A percentile compares a stretch with the other conserved stretches of the same genome.
Conservation (phyloP, 495 filamentous ascomycete genomes). For the Neurospora sp. region DNA sequence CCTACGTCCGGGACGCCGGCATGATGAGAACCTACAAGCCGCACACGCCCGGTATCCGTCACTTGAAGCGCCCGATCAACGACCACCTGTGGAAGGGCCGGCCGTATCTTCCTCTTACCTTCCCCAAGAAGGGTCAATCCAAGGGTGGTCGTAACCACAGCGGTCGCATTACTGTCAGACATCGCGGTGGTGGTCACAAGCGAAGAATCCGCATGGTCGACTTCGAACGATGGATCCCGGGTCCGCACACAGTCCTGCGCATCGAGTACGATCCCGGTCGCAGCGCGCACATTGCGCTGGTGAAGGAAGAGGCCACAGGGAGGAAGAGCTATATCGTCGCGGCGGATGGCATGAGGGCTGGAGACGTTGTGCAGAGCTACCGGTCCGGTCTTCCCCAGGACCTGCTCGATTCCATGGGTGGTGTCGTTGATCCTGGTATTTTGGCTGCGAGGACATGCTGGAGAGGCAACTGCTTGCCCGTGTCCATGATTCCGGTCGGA, state of each 20-base stretch:
- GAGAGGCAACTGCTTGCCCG: constrained; percentile 87
- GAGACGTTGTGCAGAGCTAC: constrained; percentile 86
- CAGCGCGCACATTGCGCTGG: constrained; percentile 82
- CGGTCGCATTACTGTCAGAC: constrained; percentile 75
- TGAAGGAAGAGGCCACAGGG: constrained; percentile 58
- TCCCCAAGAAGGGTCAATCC: constrained; percentile 77
- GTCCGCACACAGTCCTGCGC: constrained; percentile 77
- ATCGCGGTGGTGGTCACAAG: constrained; percentile 85
- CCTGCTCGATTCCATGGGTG: constrained; percentile 81
- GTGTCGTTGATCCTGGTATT: constrained; percentile 84
- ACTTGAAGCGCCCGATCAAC: constrained; percentile 84
- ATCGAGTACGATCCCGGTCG: constrained; percentile 95
- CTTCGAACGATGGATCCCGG: constrained; percentile 63
- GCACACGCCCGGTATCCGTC: constrained; percentile 85
- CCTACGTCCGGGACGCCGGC: constrained; percentile 20
- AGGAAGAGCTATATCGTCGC: constrained; percentile 83
- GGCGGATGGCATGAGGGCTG: constrained; percentile 83
- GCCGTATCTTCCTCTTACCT: constrained; percentile 72
- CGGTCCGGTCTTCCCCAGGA: constrained; percentile 76
- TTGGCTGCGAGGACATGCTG: constrained; percentile 87
- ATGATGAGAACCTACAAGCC: constrained; percentile 81
- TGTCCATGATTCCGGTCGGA: constrained; percentile 90
- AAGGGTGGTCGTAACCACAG: constrained; percentile 89
- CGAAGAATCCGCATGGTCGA: constrained; percentile 85
- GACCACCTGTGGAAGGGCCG: constrained; percentile 94